Percentiles rank a stretch among this genome's conserved stretches.
These are phyloP conservation scores for Casaregolazyma lundiana DNA, from an alignment of 1,139 yeast species.

Conservation along the genomic window DNA sequence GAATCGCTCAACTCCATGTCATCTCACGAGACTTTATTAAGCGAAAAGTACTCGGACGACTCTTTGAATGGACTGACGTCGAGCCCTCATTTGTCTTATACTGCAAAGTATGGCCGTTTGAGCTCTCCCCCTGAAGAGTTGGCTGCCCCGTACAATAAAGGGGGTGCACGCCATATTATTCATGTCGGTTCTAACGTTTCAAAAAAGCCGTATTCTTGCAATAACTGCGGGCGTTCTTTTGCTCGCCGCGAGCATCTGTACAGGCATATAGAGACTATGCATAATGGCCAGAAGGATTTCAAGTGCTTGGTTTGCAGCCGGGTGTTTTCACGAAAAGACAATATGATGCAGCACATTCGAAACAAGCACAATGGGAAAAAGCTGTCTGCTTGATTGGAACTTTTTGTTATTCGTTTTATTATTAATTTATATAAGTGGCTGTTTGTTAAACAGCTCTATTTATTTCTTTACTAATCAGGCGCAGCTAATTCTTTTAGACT, in stretches of 20 bases:
- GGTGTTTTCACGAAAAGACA: slow-evolving; percentile 27
- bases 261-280: slow-evolving; percentile 28
- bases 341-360: slow-evolving; percentile 29
- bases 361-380: slow-evolving; percentile 23
- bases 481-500: neutral
- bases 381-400: neutral
- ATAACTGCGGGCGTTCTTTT: slow-evolving; percentile 25
- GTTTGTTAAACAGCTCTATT: neutral
- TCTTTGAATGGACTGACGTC: slow-evolving; percentile 1
- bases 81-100: neutral
- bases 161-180: slow-evolving; percentile 11
- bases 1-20: slow-evolving; percentile 6
- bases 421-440: neutral
- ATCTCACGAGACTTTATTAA: slow-evolving; percentile 3
- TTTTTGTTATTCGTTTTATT: neutral
- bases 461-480: neutral
- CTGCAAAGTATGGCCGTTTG: slow-evolving; percentile 5
- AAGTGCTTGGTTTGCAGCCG: slow-evolving; percentile 24
- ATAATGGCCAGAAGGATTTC: slow-evolving; percentile 27
- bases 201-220: slow-evolving; percentile 26
- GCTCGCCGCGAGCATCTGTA: slow-evolving; percentile 26
- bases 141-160: slow-evolving; percentile 8
- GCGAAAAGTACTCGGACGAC: slow-evolving; percentile 3
- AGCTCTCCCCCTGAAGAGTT: slow-evolving; percentile 8
- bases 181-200: slow-evolving; percentile 9